Conservation (phyloP, 2,329 filamentous ascomycete species). For the Beauveria sp. region DNA sequence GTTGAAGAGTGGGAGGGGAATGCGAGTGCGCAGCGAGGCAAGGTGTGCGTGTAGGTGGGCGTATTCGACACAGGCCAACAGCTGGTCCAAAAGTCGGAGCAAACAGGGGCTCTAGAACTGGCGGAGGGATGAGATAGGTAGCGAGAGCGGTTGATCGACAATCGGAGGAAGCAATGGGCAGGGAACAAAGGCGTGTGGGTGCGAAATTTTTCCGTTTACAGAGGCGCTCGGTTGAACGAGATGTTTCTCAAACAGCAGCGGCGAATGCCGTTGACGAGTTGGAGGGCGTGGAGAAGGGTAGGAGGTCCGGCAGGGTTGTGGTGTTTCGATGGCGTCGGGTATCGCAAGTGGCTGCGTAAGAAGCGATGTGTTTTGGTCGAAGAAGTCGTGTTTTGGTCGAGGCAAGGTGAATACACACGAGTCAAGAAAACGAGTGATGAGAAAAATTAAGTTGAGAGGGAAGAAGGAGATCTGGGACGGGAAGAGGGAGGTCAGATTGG, state of each 20-base stretch:
- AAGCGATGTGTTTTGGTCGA: background rate
- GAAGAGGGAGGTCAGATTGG: constrained; percentile 10
- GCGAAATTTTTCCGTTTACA: background rate
- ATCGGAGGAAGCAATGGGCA: background rate
- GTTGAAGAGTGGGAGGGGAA: background rate
- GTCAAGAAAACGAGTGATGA: background rate
- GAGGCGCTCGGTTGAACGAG: background rate
- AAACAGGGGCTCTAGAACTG: background rate
- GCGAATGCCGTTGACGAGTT: background rate
- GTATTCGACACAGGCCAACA: background rate
- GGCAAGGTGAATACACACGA: background rate
- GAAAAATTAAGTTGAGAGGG: background rate
- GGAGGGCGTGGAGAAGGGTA: background rate
- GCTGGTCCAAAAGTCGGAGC: background rate
- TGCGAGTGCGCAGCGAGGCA: background rate
- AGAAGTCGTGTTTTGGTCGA: background rate
- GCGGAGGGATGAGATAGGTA: background rate
- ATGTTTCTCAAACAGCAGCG: background rate
- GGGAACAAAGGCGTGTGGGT: background rate
- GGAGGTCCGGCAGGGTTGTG: no score
- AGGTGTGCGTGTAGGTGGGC: background rate
- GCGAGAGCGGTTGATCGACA: background rate
- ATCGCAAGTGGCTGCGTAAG: background rate
- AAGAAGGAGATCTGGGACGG: constrained; percentile 3
- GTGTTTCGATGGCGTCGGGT: background rate